Evolutionary conservation across 2,329 filamentous ascomycete species (phyloP).

Genomic region (Aspergillus sp.): DNA sequence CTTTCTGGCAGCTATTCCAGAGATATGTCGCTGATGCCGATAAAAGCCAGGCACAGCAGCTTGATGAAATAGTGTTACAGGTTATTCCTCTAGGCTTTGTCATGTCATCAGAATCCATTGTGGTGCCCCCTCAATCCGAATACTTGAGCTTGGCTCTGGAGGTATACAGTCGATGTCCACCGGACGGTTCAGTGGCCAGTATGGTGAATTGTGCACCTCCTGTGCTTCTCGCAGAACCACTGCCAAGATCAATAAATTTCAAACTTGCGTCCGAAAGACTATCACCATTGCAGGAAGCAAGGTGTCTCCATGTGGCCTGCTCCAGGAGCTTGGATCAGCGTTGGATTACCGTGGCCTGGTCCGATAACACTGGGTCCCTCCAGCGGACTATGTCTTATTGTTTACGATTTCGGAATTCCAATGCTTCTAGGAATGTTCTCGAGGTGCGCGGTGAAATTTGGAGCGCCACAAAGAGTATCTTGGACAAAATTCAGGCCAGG

Average conservation of each 20-base stretch:
- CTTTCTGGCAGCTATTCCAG: slow-evolving; percentile 54
- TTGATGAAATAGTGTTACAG: slow-evolving; percentile 52
- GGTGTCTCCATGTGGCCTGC: slow-evolving; percentile 56
- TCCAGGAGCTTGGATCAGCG: slow-evolving; percentile 50
- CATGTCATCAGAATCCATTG: slow-evolving; percentile 46
- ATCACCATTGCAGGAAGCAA: slow-evolving; percentile 54
- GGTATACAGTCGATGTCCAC: slow-evolving; percentile 55
- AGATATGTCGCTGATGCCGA: slow-evolving; percentile 43
- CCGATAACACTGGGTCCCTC: slow-evolving; percentile 51
- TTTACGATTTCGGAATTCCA: slow-evolving; percentile 36
- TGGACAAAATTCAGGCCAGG: slow-evolving; percentile 46
- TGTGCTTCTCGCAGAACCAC: slow-evolving; percentile 48
- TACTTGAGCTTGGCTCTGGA: slow-evolving; percentile 51
- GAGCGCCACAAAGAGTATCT: slow-evolving; percentile 52
- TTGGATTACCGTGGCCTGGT: slow-evolving; percentile 59
- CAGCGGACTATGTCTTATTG: slow-evolving; percentile 53
- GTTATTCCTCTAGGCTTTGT: slow-evolving; percentile 54
- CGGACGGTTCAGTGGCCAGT: slow-evolving; percentile 29
- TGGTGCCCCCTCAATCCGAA: slow-evolving; percentile 45
- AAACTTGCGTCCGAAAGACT: slow-evolving; percentile 48
- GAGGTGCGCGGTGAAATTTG: slow-evolving; percentile 55
- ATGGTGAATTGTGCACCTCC: slow-evolving; percentile 48
- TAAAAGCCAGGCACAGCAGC: slow-evolving; percentile 21
- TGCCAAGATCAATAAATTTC: slow-evolving; percentile 53
- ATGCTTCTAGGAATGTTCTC: slow-evolving; percentile 31